Conservation (phyloP, 2,329 filamentous ascomycete species). For the Fusarium domesticum region DNA sequence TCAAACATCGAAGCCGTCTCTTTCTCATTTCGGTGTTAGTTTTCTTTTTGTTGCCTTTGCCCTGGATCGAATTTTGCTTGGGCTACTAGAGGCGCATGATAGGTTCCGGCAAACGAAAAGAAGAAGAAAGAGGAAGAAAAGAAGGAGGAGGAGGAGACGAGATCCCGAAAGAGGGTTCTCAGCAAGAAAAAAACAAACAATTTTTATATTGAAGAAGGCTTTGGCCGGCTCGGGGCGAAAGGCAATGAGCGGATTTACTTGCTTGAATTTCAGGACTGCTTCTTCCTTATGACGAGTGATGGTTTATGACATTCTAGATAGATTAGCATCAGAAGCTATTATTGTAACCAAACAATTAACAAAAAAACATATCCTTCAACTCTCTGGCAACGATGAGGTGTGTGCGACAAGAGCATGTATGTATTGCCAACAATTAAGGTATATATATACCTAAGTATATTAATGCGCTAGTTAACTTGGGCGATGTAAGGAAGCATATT, state of each 20-base stretch:
- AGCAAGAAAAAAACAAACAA: background rate
- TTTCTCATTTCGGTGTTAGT: no score
- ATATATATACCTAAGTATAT: conserved; percentile 6
- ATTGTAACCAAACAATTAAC: no score
- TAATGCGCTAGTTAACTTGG: no score
- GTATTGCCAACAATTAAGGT: no score
- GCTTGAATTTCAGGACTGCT: conserved; percentile 12
- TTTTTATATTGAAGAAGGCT: background rate
- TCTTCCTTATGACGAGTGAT: conserved; percentile 20
- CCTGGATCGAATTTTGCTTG: background rate
- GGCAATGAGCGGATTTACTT: background rate
- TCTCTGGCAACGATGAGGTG: no score
- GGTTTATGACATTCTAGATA: conserved; percentile 25
- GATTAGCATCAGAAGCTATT: conserved; percentile 17
- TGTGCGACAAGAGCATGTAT: no score
- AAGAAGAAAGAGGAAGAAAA: background rate
- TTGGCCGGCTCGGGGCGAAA: background rate
- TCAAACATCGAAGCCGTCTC: no score
- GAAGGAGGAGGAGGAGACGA: no score
- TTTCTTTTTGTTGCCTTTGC: conserved; percentile 1
- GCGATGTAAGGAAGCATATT: no score
- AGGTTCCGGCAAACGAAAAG: background rate
- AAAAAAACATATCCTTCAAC: conserved; percentile 5
- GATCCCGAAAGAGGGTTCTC: no score
- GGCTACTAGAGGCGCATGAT: background rate